Conservation (phyloP, 805 yeast species). For the Candida maltosa region DNA sequence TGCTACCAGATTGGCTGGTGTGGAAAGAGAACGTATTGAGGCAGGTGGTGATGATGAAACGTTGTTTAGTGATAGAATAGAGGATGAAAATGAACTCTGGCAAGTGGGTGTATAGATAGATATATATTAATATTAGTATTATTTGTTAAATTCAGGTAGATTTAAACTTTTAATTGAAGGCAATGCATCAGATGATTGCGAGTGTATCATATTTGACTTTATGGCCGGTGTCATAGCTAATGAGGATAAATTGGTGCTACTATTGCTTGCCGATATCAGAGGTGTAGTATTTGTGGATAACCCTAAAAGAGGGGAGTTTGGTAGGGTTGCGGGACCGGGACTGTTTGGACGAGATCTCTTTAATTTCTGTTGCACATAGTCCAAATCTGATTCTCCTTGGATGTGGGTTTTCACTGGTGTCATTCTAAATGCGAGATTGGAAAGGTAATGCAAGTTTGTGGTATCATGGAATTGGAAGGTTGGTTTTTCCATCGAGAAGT, state of each 20-base stretch:
- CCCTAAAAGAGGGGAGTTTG: constrained; percentile 43
- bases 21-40: constrained; percentile 81
- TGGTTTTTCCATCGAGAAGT: constrained; percentile 6
- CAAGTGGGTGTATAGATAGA: constrained; percentile 76
- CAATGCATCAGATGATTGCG: constrained; percentile 32
- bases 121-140: too few relatives aligned
- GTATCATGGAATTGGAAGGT: constrained; percentile 7
- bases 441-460: constrained; percentile 19
- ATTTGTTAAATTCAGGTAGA: too few relatives aligned
- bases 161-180: constrained; percentile 52
- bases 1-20: constrained; percentile 78
- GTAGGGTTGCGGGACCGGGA: constrained; percentile 37
- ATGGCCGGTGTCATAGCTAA: constrained; percentile 30
- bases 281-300: constrained; percentile 39
- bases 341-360: constrained; percentile 52
- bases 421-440: constrained; percentile 49
- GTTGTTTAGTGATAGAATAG: constrained; percentile 78
- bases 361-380: constrained; percentile 40
- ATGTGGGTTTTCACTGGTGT: constrained; percentile 42
- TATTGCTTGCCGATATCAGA: constrained; percentile 37
- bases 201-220: constrained; percentile 12
- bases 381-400: constrained; percentile 45
- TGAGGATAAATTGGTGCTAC: constrained; percentile 35
- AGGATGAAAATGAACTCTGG: constrained; percentile 88
- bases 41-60: constrained; percentile 91